Conservation (phyloP, 805 yeast genomes). For the Saturnispora serradocipensis region DNA sequence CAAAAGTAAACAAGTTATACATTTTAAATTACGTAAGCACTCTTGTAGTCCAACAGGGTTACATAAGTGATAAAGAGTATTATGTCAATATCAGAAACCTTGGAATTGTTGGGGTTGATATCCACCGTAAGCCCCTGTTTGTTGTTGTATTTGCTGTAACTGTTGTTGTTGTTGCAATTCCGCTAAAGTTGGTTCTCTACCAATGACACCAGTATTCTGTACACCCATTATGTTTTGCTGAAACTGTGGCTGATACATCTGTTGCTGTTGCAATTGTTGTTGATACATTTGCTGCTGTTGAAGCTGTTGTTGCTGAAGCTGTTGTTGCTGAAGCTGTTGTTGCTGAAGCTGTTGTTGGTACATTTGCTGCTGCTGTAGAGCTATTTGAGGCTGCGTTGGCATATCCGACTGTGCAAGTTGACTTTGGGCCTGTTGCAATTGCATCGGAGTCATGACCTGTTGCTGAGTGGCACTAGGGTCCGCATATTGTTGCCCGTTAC, state of each 20-base stretch:
- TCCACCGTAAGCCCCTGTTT: background rate
- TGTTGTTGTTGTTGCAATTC: conserved; percentile 14
- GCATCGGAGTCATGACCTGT: conserved; percentile 17
- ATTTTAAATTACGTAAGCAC: background rate
- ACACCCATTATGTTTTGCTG: conserved; percentile 7
- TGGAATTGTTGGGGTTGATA: conserved; percentile 2
- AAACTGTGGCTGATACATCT: conserved; percentile 11
- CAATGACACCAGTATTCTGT: background rate
- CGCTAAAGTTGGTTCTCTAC: conserved; percentile 4
- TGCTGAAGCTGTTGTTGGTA: conserved; percentile 16
- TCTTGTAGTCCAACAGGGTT: background rate
- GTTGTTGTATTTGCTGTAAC: conserved; percentile 5
- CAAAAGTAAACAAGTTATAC: background rate
- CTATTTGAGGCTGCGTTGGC: conserved; percentile 17
- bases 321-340: conserved; percentile 5
- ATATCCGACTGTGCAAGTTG: conserved; percentile 19
- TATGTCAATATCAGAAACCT: background rate
- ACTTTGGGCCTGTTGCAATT: conserved; percentile 22
- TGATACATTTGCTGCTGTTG: conserved; percentile 12
- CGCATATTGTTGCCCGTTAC: conserved; percentile 55
- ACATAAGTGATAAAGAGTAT: background rate
- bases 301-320: conserved; percentile 4
- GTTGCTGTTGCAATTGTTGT: conserved; percentile 9
- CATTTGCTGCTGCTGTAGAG: conserved; percentile 25
- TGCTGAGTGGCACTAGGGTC: conserved; percentile 33